Conservation (phyloP, 139 green algal species). For the Trebouxia sp. region DNA sequence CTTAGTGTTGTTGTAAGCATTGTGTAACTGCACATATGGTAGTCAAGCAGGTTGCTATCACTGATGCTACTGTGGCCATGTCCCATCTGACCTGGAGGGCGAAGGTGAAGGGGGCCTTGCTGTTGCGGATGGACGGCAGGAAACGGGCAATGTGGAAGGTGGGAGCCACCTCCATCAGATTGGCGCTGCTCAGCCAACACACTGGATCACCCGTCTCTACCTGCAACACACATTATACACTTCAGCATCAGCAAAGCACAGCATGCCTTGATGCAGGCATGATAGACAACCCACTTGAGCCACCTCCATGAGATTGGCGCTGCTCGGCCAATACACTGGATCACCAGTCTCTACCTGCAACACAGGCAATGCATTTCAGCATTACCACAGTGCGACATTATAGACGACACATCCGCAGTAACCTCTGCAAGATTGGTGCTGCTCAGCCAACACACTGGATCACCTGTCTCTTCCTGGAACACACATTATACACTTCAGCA, state of each 20-base stretch:
- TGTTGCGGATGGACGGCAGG: slow-evolving; percentile 46
- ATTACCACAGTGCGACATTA: not conserved
- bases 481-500: not conserved
- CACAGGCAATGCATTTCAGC: not conserved
- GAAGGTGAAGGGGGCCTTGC: slow-evolving; percentile 34
- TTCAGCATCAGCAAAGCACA: not conserved
- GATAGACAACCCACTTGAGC: not conserved
- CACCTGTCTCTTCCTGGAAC: slow-evolving; percentile 36
- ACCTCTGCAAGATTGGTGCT: slow-evolving; percentile 43
- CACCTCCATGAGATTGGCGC: slow-evolving; percentile 44
- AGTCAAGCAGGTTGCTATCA: too few relatives aligned
- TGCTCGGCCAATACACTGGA: slow-evolving; percentile 41
- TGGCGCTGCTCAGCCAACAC: slow-evolving; percentile 43
- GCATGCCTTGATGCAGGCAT: not conserved
- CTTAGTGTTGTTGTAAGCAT: not conserved
- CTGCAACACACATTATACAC: slow-evolving; percentile 21
- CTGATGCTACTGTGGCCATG: not conserved
- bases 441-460: slow-evolving; percentile 42
- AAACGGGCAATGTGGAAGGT: slow-evolving; percentile 48
- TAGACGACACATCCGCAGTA: not conserved
- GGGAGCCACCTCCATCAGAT: slow-evolving; percentile 44
- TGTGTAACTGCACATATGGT: too few relatives aligned
- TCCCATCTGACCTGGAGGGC: slow-evolving; percentile 35
- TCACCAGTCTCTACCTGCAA: slow-evolving; percentile 39
- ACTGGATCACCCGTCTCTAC: slow-evolving; percentile 33